Base-by-base conservation (phyloP, 495 filamentous ascomycete species). In the Terfezia claveryi region DNA sequence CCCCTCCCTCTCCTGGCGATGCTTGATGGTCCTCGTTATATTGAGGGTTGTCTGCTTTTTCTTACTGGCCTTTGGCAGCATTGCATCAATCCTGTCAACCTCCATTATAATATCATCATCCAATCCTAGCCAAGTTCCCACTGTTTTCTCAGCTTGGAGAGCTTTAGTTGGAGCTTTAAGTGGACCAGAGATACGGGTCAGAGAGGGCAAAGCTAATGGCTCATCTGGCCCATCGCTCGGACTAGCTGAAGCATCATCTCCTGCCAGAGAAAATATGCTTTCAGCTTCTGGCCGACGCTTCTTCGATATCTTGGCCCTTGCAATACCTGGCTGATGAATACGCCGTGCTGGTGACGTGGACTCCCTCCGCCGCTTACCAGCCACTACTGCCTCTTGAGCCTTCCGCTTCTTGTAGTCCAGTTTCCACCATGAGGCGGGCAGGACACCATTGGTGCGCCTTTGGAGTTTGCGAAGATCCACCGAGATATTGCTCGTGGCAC, bases 401-500 rank as follows among this genome's bases (percentile, higher is more conserved):
- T 56, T 54, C 53, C 66, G 61, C 51, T 66, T 51, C 56, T 67
- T 66, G 53, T 71, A 69, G 60, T 94, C 80, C 41, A 96, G 70
- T 58, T 83, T 77, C 49, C 92, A 73, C 81, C 83, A 94, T 4
- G 89, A 95, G 6, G 89, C 89, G 38, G 89, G 88, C 49, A 96
- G 74, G 14, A 94, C 87, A 38, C 88, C 88, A 54, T 79, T 80
- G 49, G 89, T 89, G 56, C 69, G 78, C 37, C 67, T 70, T 12
- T 64, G 65, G 50, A 72, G 68, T 41, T 58, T 61, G 12, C 69
- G 73, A 23, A 73, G 61, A 17, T 68, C 59, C 20, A 75, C 68
- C 27, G 27, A 32, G 27, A 32, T 32, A 32, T 4, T 32, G 27
- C 10, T 10, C 17, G 53, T 3, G 54, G 52, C 44, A 16, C 12